Evolutionary conservation across 2,329 filamentous ascomycete species (phyloP), one percentile per base, ranked within the genome.

Genomic region (Aureobasidium sp.): DNA sequence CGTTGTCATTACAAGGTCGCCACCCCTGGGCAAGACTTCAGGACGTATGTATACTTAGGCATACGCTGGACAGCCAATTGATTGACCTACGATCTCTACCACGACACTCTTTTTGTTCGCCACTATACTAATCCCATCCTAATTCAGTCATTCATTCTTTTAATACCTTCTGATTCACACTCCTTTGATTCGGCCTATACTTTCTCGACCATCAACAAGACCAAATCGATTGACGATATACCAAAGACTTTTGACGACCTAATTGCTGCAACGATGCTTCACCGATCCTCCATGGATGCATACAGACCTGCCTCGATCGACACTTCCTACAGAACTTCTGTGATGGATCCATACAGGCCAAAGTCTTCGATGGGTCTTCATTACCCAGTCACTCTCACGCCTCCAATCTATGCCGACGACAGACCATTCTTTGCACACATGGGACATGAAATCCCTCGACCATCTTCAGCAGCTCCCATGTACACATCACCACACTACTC

Each of bases 221-320:
- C 9, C 23, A 13, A 27, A 42, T 17, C 40, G 38, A 46, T 51
- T 37, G 27, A 57, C 60, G 45, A 50, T 46, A 60, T 37, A 19
- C n/a, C n/a, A 37, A 40, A 40, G 47, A 61, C n/a, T n/a, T 51
- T 55, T 45, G 61, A 63, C 57, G 57, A 61, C 31, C 53, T 47
- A 35, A 49, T 40, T 29, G n/a, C 42, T 29, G 54, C 40, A 38
- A 57, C 42, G 59, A 64, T 64, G 62, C 60, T 64, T 51, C 60
- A 61, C 53, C 55, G 62, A 62, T 78, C 81, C 77, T 78, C 81
- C 77, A 78, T 82, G 71, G 81, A 79, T 61, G 69, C 72, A 68
- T 71, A 75, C 69, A 70, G 74, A 67, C 73, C 78, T 65, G 74
- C 76, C 33, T 79, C 80, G 65, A 55, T 55, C 38, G 51, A 55